A percentile compares a stretch with the other conserved stretches of the same genome.
These are phyloP conservation scores for Penicillium macrosclerotiorum DNA, from an alignment of 495 filamentous ascomycete genomes.

Conservation along the genomic window DNA sequence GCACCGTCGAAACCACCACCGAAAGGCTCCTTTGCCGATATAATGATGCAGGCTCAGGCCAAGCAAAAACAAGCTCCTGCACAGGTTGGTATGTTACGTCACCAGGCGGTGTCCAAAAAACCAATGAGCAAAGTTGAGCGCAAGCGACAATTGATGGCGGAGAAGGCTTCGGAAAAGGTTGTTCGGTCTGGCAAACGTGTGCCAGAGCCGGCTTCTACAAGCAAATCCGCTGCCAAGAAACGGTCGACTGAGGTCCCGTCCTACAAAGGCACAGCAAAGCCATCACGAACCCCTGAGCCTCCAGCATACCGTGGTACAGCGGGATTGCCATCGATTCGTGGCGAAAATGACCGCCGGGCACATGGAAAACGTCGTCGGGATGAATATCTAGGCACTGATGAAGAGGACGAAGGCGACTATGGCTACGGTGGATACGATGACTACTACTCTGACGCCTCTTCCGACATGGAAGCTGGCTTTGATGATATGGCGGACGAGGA, in stretches of 20 bases:
- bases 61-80: constrained; percentile 36
- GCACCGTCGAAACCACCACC: constrained; percentile 33
- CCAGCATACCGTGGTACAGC: constrained; percentile 59
- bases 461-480: constrained; percentile 66
- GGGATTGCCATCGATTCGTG: constrained; percentile 25
- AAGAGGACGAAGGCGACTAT: constrained; percentile 44
- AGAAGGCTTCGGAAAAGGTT: constrained; percentile 33
- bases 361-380: constrained; percentile 36
- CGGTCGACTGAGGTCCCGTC: constrained; percentile 31
- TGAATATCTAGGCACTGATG: constrained; percentile 49
- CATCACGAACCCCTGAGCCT: constrained; percentile 32
- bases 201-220: constrained; percentile 17
- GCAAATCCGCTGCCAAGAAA: constrained; percentile 21
- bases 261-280: constrained; percentile 55
- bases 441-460: constrained; percentile 54
- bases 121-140: constrained; percentile 40
- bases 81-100: constrained; percentile 34
- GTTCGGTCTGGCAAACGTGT: constrained; percentile 25
- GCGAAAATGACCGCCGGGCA: constrained; percentile 34
- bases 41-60: constrained; percentile 41
- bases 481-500: constrained; percentile 62
- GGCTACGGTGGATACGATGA: constrained; percentile 49
- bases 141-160: constrained; percentile 37
- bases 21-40: constrained; percentile 43
- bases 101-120: constrained; percentile 38